A percentile compares a stretch with the other conserved stretches of the same genome.
Evolutionary conservation across 2,329 filamentous ascomycete species (phyloP).

Genomic region (Phaeosphaeriaceae sp.): DNA sequence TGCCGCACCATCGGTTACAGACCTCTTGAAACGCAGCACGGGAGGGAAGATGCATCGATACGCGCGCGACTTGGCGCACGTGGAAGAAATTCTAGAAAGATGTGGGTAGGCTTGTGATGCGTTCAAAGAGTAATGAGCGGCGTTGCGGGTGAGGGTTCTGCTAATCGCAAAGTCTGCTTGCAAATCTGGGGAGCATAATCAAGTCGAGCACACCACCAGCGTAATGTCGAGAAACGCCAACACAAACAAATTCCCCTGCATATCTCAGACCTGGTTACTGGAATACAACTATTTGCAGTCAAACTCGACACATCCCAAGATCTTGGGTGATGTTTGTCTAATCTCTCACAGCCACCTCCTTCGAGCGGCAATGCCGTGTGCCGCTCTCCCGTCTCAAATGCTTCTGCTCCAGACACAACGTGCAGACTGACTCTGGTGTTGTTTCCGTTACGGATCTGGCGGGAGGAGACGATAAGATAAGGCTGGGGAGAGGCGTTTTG

Average conservation of each 20-base stretch:
- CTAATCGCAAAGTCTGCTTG: not conserved
- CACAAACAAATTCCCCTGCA: not conserved
- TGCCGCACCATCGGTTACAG: slow-evolving; percentile 27
- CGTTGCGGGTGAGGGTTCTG: not conserved
- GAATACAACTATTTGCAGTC: not conserved
- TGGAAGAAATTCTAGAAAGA: not conserved
- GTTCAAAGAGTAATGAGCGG: not conserved
- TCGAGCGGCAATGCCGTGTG: not conserved
- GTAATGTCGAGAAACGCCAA: not conserved
- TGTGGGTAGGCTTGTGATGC: not conserved
- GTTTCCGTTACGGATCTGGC: not conserved
- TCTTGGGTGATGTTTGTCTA: not conserved
- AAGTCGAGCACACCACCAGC: too few species aligned
- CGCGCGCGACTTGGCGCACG: not conserved
- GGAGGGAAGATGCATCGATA: not conserved
- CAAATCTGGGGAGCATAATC: not conserved
- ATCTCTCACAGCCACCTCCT: not conserved
- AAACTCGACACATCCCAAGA: not conserved
- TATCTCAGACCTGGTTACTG: not conserved
- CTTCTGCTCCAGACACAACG: not conserved
- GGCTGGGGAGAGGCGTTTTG: not conserved
- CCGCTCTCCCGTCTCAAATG: not conserved
- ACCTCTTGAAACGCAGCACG: slow-evolving; percentile 19
- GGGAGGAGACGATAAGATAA: not conserved
- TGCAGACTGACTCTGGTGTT: not conserved